phyloP scores from a whole-genome alignment of 495 filamentous ascomycete species.

The Daldinia decipiens region DNA sequence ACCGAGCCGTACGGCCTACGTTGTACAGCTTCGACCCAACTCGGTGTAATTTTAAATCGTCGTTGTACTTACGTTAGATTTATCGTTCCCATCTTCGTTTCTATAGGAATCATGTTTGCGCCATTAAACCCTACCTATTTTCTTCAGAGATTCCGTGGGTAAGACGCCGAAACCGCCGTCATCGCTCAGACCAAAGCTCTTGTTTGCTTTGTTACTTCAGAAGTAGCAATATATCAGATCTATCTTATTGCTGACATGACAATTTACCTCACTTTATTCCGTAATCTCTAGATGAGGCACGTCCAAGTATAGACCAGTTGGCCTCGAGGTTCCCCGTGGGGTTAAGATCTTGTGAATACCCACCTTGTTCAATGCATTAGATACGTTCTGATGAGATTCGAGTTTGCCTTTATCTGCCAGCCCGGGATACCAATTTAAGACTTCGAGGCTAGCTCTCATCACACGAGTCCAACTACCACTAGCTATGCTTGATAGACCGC shows the following conservation, averaged over 20 bases:
- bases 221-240: conserved; percentile 8
- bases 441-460: background rate
- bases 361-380: background rate
- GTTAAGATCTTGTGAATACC: conserved; percentile 4
- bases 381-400: background rate
- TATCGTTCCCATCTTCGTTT: conserved; percentile 3
- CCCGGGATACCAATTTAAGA: background rate
- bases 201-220: conserved; percentile 5
- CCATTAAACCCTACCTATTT: conserved; percentile 4
- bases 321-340: conserved; percentile 33
- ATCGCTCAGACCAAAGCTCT: background rate
- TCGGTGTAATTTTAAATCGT: conserved; percentile 33
- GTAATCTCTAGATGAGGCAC: conserved; percentile 7
- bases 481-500: background rate
- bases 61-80: background rate
- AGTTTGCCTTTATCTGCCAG: background rate
- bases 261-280: conserved; percentile 16
- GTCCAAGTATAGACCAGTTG: background rate
- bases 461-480: background rate
- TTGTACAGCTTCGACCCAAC: conserved; percentile 24
- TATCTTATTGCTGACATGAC: background rate
- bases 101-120: conserved; percentile 29
- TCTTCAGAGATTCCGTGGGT: background rate
- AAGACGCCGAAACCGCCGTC: background rate
- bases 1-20: conserved; percentile 17